These are phyloP conservation scores for Magnusiomyces fungicola DNA, from an alignment of 1,139 yeast species.

Conservation along the genomic window DNA sequence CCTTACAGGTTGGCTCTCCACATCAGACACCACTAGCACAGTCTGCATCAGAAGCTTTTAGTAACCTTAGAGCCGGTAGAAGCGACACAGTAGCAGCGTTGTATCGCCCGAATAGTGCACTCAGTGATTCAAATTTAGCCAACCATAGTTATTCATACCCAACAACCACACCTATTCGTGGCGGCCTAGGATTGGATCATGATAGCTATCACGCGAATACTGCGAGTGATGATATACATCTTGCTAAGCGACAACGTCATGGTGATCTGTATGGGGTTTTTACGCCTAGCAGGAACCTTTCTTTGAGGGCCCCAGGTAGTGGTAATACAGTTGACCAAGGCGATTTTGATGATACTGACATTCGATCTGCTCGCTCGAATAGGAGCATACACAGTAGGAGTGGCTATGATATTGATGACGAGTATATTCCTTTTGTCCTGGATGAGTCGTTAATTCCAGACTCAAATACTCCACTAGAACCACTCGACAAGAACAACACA, in stretches of 20 bases:
- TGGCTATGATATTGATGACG: constrained; percentile 28
- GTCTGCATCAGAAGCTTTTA: constrained; percentile 12
- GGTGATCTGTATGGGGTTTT: background rate
- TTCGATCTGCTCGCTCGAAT: constrained; percentile 7
- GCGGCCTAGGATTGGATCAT: background rate
- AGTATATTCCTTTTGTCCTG: constrained; percentile 28
- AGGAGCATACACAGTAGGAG: background rate
- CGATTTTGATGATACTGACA: constrained; percentile 5
- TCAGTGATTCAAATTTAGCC: background rate
- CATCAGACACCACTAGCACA: constrained; percentile 13
- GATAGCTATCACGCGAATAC: background rate
- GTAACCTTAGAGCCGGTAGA: constrained; percentile 6
- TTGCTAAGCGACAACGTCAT: constrained; percentile 2
- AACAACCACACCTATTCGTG: constrained; percentile 4
- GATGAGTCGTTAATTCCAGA: constrained; percentile 24
- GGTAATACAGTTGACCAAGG: constrained; percentile 4
- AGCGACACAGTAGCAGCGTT: background rate
- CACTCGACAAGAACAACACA: constrained; percentile 38
- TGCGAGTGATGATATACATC: background rate
- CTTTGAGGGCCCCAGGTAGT: constrained; percentile 6
- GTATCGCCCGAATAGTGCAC: background rate
- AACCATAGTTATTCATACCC: background rate
- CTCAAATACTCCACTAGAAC: constrained; percentile 39
- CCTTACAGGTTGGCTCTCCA: constrained; percentile 12
- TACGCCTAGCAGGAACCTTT: background rate